Evolutionary conservation across 2,329 filamentous ascomycete genomes (phyloP).

Genomic region (Tricladium varicosporioides): DNA sequence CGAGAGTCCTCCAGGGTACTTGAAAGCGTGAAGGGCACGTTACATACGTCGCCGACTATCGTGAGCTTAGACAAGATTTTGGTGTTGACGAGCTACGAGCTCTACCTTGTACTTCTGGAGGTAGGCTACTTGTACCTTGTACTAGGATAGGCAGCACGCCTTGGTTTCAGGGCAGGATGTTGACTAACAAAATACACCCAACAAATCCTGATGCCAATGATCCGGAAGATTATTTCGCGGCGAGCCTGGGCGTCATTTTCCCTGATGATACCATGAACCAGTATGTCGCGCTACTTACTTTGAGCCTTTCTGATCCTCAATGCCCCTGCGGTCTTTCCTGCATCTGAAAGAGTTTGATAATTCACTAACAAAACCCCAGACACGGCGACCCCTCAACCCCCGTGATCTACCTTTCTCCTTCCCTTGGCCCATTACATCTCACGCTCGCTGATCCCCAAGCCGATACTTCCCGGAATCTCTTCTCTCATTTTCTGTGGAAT

Average conservation of each 20-base stretch:
- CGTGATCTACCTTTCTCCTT: conserved; percentile 57
- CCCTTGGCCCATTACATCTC: conserved; percentile 29
- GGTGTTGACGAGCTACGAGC: too few species aligned
- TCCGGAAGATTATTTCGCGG: conserved; percentile 60
- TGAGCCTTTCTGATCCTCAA: background rate
- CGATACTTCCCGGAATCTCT: conserved; percentile 57
- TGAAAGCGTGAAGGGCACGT: too few species aligned
- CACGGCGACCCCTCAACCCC: conserved; percentile 59
- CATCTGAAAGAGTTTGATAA: background rate
- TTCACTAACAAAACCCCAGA: conserved; percentile 53
- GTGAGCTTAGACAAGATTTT: too few species aligned
- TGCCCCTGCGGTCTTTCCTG: background rate
- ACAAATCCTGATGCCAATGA: conserved; percentile 37
- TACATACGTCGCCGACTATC: too few species aligned
- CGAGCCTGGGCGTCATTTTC: conserved; percentile 62
- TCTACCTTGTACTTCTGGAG: too few species aligned
- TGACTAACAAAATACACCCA: conserved; percentile 45
- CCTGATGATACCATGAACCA: conserved; percentile 59
- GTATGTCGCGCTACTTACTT: background rate
- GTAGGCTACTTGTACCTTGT: too few species aligned
- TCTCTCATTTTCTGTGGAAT: conserved; percentile 76
- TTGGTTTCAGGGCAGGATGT: conserved; percentile 37
- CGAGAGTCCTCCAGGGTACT: too few species aligned
- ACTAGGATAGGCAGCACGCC: too few species aligned
- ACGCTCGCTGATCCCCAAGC: conserved; percentile 41